Base-by-base conservation (phyloP, 805 yeast species). In the Millerago galiae region DNA sequence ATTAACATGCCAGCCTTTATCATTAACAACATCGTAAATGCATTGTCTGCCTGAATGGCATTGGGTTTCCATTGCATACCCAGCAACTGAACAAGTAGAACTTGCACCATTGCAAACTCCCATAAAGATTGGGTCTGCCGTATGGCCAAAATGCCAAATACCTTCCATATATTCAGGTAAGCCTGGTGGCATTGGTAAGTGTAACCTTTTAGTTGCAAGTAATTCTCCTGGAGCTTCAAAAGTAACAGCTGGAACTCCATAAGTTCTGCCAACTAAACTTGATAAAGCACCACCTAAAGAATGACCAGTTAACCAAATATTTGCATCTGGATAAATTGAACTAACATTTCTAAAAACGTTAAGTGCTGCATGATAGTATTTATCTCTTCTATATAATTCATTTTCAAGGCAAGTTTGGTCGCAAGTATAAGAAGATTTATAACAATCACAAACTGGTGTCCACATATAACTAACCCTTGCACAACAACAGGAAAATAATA, bases 41-140 rank as follows among this genome's bases (percentile, higher is more conserved):
- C 98, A 93, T 41, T 78, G 77, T 59, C 74, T 74, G 0, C 98
- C 99, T 0, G 95, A 75, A 60, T 93, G 99, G 59, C 99, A 93
- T 36, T 81, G 82, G 0, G 96, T 82, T 56, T 93, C 99, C 96
- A 93, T 82, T 10, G 98, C 99, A 61, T 88, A 93, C 0, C 99
- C 99, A 1, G 86, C 96, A 8, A 87, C 71, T 46, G 91, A 81
- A 62, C 99, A 93, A 2, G 90, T 64, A 0, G 95, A 82, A 4
- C 91, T 79, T 1, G 93, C 95, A 9, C 99, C 99, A 56, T 85
- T 89, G 60, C 99, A 93, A 8, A 88, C 90, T 0, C 99, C 99
- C 91, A 90, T 83, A 56, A 72, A 93, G 2, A 93, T 86, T 2
- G 99, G 99, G 60, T 93, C 99, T 0, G 96, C 98, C 2, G 93